Evolutionary conservation across 176 grass and related monocot species (phyloP), one percentile per base, ranked within the genome.

Genomic region (Ampelocalamus luodianensis): DNA sequence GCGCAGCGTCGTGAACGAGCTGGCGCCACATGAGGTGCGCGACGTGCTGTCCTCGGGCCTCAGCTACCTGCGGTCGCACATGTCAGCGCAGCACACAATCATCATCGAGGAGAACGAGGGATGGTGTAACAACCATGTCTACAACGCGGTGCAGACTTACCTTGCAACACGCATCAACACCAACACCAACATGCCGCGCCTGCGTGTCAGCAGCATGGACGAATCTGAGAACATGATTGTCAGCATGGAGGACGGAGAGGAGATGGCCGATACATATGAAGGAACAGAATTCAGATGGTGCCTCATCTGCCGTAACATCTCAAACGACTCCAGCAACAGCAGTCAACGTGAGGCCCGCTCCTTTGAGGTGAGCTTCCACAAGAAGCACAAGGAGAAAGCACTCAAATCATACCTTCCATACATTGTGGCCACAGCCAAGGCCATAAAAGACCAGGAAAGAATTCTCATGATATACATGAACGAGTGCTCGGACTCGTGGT

Each of bases 291-390:
- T 97, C 87, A 80, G 23, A 34, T 97, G 95, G 95, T 23, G 64
- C 54, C 32, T 85, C 17, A 5, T 77, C 54, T 46, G 22, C 60
- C 60, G 44, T 0, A 15, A 82, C 10, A 38, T 10, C 34, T 49
- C 74, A 43, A 43, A 5, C 17, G 78, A 85, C 79, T 60, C 44
- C 40, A 7, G 13, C 40, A 27, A 9, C 44, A n/a, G 58, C 79
- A 3, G 10, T n/a, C 67, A 59, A 4, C 78, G 58, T 0, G 86
- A 94, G 43, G 4, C 62, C n/a, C 78, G 76, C 22, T 87, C 76
- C 51, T 97, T 83, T 1, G 90, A 92, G 68, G 15, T 94, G 61
- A 78, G 10, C 88, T 97, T 97, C 88, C 72, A 97, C 78, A 92
- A 83, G 86, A 89, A 81, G 84, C 56, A 97, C 77, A 92, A 92